Base-by-base conservation (phyloP, 179 eudicot genomes). In the Camellia oleifera region DNA sequence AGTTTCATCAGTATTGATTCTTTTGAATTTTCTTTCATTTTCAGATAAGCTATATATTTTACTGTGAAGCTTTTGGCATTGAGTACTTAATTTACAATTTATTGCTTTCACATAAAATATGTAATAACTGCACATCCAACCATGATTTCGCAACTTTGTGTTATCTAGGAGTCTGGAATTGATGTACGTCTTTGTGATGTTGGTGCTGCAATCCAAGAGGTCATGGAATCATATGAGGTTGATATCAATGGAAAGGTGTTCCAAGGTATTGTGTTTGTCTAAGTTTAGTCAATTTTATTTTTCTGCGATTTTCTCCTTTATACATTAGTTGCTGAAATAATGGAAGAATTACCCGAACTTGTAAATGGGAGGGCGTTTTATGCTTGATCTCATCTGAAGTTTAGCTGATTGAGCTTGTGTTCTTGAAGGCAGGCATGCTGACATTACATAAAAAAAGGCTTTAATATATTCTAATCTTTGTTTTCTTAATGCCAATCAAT, bases 171-270 rank as follows among this genome's bases (percentile, higher is more conserved):
- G 88, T 88, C 98, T 72, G 98, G 99, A 61, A 92, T 96, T 85
- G 98, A 94, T 86, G 99, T 93, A 14, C 98, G 98, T 69, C 91
- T 96, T 67, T 88, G 99, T 84, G 99, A 96, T 87, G 88, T 96
- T 82, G 99, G 99, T 84, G 94, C 99, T 90, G 99, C 98, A 77
- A 96, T 96, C 75, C 98, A 96, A 90, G 99, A 96, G 87, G 99
- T 94, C 78, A 94, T 96, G 99, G 99, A 96, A 85, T 96, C 98
- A 2, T 92, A 96, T 86, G 98, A 96, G 83, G 99, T 96, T 81
- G 99, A 96, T 81, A 92, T 96, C 32, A 96, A 96, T 78, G 98
- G 99, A 52, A 94, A 96, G 82, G 90, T 89, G 65, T 94, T 77
- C 85, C 98, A 92, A 89, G 99, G 99, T 96, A 85, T 76, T 20